phyloP scores from a whole-genome alignment of 2,329 filamentous ascomycete species.

The Pseudogymnoascus sp. region DNA sequence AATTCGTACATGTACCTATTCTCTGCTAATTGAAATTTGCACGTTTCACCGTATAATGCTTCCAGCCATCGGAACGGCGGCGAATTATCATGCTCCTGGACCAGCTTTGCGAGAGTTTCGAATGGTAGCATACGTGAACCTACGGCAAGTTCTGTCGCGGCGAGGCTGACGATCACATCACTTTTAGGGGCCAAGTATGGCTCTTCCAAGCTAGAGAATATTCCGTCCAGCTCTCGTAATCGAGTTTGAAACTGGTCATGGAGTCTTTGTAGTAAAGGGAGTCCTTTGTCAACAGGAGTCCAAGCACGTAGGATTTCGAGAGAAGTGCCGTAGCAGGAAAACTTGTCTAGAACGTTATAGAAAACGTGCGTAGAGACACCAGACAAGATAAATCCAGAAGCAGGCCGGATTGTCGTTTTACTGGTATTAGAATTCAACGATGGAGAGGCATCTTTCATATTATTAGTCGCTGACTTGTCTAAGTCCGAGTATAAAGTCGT shows the following conservation, averaged over 20 bases:
- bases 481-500: slow-evolving; percentile 57
- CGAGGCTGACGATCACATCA: slow-evolving; percentile 57
- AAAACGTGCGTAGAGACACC: slow-evolving; percentile 29
- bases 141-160: slow-evolving; percentile 52
- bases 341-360: slow-evolving; percentile 32
- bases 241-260: slow-evolving; percentile 28
- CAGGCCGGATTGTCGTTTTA: slow-evolving; percentile 27
- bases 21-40: slow-evolving; percentile 60
- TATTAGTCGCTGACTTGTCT: not conserved
- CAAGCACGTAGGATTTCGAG: slow-evolving; percentile 43
- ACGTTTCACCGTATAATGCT: slow-evolving; percentile 62
- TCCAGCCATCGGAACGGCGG: slow-evolving; percentile 68
- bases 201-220: slow-evolving; percentile 51
- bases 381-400: slow-evolving; percentile 25
- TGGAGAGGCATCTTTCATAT: slow-evolving; percentile 14
- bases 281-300: slow-evolving; percentile 26
- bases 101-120: slow-evolving; percentile 45
- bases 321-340: slow-evolving; percentile 39
- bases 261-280: slow-evolving; percentile 25
- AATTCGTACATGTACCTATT: slow-evolving; percentile 53
- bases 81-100: slow-evolving; percentile 17
- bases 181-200: slow-evolving; percentile 45
- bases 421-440: slow-evolving; percentile 28
- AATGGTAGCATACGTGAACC: slow-evolving; percentile 45
- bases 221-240: slow-evolving; percentile 49